Percentiles rank a stretch among this genome's conserved stretches.
Conservation (phyloP, 2,329 filamentous ascomycete genomes). For the Fusarium xylarioides region DNA sequence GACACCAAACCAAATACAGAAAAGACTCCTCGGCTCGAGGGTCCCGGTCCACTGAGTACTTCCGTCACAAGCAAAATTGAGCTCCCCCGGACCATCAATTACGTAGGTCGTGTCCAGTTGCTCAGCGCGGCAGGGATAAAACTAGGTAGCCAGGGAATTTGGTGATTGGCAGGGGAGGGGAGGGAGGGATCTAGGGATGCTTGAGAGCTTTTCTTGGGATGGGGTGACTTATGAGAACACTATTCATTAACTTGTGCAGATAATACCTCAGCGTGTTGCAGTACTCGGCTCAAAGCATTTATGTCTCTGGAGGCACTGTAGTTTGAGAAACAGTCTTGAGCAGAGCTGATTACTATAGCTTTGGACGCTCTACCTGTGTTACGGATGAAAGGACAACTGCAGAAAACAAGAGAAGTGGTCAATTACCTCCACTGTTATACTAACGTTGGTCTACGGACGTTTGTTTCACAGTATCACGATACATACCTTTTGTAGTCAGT, state of each 20-base stretch:
- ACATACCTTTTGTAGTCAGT: neutral
- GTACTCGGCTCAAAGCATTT: neutral
- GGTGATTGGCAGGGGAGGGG: constrained; percentile 8
- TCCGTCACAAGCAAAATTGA: constrained; percentile 25
- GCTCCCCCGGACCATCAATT: constrained; percentile 37
- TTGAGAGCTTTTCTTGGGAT: constrained; percentile 6
- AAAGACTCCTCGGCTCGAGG: constrained; percentile 17
- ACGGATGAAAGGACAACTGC: constrained; percentile 19
- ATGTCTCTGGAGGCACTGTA: neutral
- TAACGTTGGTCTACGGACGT: neutral
- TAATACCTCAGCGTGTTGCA: neutral
- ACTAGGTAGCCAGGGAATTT: constrained; percentile 3
- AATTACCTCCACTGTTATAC: neutral
- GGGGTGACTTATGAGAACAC: constrained; percentile 15
- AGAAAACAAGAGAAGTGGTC: constrained; percentile 21
- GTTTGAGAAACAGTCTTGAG: neutral
- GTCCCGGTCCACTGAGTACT: constrained; percentile 7
- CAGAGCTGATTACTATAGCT: neutral
- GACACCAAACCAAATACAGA: constrained; percentile 14
- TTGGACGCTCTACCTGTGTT: constrained; percentile 15
- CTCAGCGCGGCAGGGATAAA: constrained; percentile 37
- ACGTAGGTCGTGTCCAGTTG: constrained; percentile 31
- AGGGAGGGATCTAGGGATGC: neutral
- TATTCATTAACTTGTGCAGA: neutral
- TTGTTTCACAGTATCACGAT: constrained; percentile 1